phyloP scores from a whole-genome alignment of 164 flowering plant genomes.

The Umbilicus rupestris region DNA sequence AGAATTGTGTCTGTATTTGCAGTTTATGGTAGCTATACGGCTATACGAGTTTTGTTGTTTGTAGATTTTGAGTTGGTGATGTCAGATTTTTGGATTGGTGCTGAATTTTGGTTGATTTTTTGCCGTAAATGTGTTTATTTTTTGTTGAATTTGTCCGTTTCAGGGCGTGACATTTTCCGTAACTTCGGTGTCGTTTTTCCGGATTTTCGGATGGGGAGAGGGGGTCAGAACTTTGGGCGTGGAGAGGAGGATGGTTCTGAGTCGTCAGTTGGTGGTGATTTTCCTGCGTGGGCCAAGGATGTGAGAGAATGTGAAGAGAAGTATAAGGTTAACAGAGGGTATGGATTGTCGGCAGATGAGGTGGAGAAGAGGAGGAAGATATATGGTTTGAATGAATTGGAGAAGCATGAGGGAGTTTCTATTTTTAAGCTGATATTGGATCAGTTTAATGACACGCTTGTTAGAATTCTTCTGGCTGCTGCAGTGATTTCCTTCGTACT shows the following conservation, averaged over 20 bases:
- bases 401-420: slow-evolving; percentile 41
- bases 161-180: not conserved
- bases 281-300: slow-evolving; percentile 62
- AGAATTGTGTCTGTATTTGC: too few species aligned
- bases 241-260: slow-evolving; percentile 19
- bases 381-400: slow-evolving; percentile 42
- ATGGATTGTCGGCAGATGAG: slow-evolving; percentile 24
- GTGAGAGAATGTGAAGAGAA: slow-evolving; percentile 34
- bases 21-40: too few species aligned
- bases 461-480: slow-evolving; percentile 38
- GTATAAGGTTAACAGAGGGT: slow-evolving; percentile 16
- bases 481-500: slow-evolving; percentile 43
- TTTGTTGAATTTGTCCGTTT: not conserved
- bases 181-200: not conserved
- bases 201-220: slow-evolving; percentile 34
- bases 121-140: not conserved
- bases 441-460: slow-evolving; percentile 45
- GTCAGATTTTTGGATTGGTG: not conserved
- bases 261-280: slow-evolving; percentile 8
- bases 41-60: too few species aligned
- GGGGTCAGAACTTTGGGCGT: slow-evolving; percentile 25
- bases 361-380: slow-evolving; percentile 25
- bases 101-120: too few species aligned
- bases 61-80: too few species aligned
- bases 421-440: slow-evolving; percentile 33